A percentile compares a stretch with the other conserved stretches of the same genome.
phyloP scores from a whole-genome alignment of 73 alveolate species.

The Tetrahymena elliotti region DNA sequence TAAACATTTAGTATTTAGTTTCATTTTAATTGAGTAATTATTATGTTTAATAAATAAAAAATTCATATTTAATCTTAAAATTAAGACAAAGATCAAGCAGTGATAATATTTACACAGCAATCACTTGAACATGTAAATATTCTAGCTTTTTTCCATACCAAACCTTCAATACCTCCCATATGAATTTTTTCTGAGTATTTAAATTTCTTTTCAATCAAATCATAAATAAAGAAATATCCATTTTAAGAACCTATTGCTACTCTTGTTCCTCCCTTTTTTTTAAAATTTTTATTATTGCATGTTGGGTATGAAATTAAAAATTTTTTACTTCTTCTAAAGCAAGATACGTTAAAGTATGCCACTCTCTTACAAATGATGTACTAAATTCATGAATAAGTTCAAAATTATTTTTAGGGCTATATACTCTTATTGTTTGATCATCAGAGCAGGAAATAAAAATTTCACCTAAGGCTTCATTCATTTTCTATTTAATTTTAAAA shows the following conservation, averaged over 20 bases:
- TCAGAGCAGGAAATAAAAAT: conserved; percentile 65
- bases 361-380: conserved; percentile 51
- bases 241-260: conserved; percentile 53
- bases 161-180: conserved; percentile 65
- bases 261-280: conserved; percentile 14
- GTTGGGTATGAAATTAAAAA: not conserved
- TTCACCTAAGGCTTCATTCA: not conserved
- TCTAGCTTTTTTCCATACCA: conserved; percentile 41
- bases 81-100: not conserved
- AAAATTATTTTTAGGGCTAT: conserved; percentile 19
- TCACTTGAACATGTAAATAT: conserved; percentile 61
- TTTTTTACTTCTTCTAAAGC: conserved; percentile 23
- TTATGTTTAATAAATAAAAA: no score
- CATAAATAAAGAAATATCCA: conserved; percentile 60
- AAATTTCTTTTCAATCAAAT: conserved; percentile 13
- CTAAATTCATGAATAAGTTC: conserved; percentile 12
- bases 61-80: no score
- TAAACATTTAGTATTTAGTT: no score
- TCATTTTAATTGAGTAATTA: no score
- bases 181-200: conserved; percentile 50
- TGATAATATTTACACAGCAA: conserved; percentile 19
- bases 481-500: not conserved
- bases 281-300: not conserved
- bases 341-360: conserved; percentile 73
- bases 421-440: conserved; percentile 53